Conservation (phyloP, 768 basidiomycete genomes). For the Tricholoma matsutake region DNA sequence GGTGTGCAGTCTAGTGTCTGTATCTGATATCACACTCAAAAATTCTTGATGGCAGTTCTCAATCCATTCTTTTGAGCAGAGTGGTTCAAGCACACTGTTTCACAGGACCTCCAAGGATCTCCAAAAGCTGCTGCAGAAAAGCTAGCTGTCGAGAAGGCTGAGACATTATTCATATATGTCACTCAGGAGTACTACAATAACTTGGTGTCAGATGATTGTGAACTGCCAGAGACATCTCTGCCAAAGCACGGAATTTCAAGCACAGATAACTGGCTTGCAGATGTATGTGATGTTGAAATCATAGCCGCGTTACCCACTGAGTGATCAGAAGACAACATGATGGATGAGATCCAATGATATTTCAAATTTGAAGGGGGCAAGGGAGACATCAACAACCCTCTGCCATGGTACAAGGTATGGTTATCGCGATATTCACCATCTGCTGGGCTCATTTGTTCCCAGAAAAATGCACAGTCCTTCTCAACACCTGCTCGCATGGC, state of each 20-base stretch:
- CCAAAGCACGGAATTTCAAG: no score
- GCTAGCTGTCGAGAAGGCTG: neutral
- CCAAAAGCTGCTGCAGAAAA: no score
- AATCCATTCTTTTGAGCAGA: neutral
- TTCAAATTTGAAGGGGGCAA: neutral
- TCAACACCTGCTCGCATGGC: neutral
- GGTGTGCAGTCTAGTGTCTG: slow-evolving; percentile 11
- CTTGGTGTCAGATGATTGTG: no score
- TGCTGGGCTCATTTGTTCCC: neutral
- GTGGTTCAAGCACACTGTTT: no score
- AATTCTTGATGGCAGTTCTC: no score
- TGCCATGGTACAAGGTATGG: neutral
- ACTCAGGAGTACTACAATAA: neutral
- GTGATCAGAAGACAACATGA: neutral
- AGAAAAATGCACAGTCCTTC: neutral
- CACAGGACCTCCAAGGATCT: no score
- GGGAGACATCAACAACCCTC: neutral
- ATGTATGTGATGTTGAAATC: no score
- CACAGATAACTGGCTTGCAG: no score
- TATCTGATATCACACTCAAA: no score
- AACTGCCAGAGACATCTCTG: no score
- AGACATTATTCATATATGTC: neutral
- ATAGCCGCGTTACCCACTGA: no score
- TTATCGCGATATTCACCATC: neutral
- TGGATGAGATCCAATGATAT: neutral